Conservation (phyloP, 208 protist species). For the Herpetomonas tarakana region DNA sequence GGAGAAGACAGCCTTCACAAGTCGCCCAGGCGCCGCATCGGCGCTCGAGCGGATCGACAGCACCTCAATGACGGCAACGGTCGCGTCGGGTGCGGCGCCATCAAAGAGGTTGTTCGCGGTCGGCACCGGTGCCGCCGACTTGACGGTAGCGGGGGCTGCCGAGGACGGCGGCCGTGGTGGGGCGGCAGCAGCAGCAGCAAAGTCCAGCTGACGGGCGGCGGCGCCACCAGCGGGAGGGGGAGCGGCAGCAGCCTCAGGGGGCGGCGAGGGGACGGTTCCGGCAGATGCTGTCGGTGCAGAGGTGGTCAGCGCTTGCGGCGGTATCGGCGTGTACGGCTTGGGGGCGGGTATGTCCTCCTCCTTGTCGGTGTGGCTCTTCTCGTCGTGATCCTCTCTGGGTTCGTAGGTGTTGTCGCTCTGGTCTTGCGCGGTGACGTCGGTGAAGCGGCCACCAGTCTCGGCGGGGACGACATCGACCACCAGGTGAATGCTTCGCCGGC, state of each 20-base stretch:
- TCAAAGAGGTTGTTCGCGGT: conserved; percentile 39
- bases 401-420: no score
- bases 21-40: conserved; percentile 17
- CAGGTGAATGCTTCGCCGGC: not conserved
- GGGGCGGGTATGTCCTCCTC: no score
- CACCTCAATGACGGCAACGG: conserved; percentile 26
- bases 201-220: not conserved
- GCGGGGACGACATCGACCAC: not conserved
- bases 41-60: conserved; percentile 13
- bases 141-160: not conserved
- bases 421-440: not conserved
- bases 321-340: no score
- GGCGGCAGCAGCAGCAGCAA: not conserved
- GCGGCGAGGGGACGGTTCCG: no score
- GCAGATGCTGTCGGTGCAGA: no score
- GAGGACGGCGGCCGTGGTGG: conserved; percentile 1
- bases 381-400: no score
- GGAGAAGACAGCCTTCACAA: conserved; percentile 17
- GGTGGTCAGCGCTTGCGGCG: no score
- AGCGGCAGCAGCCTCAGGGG: no score
- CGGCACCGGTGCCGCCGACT: not conserved
- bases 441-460: no score
- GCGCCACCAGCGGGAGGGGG: not conserved
- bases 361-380: no score
- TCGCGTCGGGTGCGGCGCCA: conserved; percentile 17